Base-by-base conservation (phyloP, 1,139 yeast species). In the Debaryomyces fabryi region DNA sequence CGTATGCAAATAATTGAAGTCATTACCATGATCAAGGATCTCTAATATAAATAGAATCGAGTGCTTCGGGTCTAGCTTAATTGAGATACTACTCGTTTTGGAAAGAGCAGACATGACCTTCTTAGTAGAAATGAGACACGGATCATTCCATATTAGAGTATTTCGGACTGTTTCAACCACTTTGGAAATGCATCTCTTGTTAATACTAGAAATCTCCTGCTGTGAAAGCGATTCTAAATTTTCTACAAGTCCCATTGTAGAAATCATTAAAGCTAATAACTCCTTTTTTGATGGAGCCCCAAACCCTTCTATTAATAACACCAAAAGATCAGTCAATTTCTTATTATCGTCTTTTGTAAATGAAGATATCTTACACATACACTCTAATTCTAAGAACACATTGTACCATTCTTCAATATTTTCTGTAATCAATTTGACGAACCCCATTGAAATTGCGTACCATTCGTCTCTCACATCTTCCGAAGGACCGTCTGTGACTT, bases 11-110 rank as follows among this genome's bases (percentile, higher is more conserved):
- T 39, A 59, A 49, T 45, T 55, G 50, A 44, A 21, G 24, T 47
- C 18, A 6, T 41, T 43, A 2, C 65, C 65, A 21, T 69, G 72
- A 46, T 72, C 74, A 39, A 68, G 49, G 4, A 59, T 32, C 45
- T 64, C 65, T 16, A 69, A 54, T 9, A 69, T 41, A 34, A 63
- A 58, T 36, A 57, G 52, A 3, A 63, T 35, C 4, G 58, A 40
- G 12, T 50, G 43, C 36, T 30, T 30, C 18, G 35, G 15, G 21
- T 40, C 43, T 4, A 32, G 23, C 16, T 30, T 35, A 3, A 36
- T 27, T 13, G 40, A 27, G 12, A 35, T 36, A 16, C 13, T 13
- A 8, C 21, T 30, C 10, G 10, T 27, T n/a, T 30, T 40, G 12
- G 34, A 20, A 18, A 40, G 21, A n/a, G 10, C 29, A 5, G 21